Base-by-base conservation (phyloP, 129 eudicot genomes). In the Deinandra increscens region DNA sequence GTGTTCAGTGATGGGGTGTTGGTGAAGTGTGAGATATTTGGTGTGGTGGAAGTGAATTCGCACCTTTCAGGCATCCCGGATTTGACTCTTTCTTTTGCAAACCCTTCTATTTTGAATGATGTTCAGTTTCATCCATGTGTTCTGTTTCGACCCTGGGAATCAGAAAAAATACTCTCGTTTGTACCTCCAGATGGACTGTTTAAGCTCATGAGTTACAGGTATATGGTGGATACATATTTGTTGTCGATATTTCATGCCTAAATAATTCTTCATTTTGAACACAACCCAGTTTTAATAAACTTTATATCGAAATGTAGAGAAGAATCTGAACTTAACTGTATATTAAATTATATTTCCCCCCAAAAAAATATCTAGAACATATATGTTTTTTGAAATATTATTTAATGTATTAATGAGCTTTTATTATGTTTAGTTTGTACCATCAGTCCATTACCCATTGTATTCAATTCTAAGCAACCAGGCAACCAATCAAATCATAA, bases 201-300 rank as follows among this genome's bases (percentile, higher is more conserved):
- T 76, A 93, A 93, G 92, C 95, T 93, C 76, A 85, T 93, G 97
- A 89, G 85, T 66, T 93, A 93, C 95, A 89, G 99, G 99, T 93
- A 31, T 45, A 65, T 53, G 37, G 38, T 65, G 41, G 45, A 23
- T 54, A 44, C 50, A 44, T 20, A 10, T 49, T 60, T 14, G 13
- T 26, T 61, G 38, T 61, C 33, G 58, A 66, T n/a, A n/a, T n/a
- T n/a, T n/a, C n/a, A n/a, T n/a, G 31, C 31, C 31, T 26, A 26
- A 26, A 26, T 1, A 26, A 26, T 26, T 1, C 31, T 26, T 26
- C 31, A n/a, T 26, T 26, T 26, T 26, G 31, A 26, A 26, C 31
- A 26, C 31, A 26, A 26, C 31, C 31, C 31, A 26, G 31, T 26
- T 26, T 26, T 26, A 26, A 1, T 26, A 26, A 26, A 26, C 1